A percentile compares a stretch with the other conserved stretches of the same genome.
Evolutionary conservation across 2,329 filamentous ascomycete genomes (phyloP).

Genomic region (Penicillium sp.): DNA sequence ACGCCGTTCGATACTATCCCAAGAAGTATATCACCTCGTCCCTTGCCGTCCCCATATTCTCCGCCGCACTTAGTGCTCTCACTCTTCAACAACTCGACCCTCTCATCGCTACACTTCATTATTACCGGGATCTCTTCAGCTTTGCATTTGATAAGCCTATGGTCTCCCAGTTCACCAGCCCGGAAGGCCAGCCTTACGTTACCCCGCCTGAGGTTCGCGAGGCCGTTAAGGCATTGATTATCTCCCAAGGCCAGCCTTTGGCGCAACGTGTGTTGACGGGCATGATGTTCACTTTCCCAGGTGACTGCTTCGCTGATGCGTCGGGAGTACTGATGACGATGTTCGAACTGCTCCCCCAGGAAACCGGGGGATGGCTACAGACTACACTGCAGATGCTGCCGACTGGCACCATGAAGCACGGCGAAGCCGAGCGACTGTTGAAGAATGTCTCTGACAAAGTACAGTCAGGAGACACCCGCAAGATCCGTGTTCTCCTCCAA

Average conservation of each 20-base stretch:
- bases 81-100: constrained; percentile 89
- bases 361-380: constrained; percentile 79
- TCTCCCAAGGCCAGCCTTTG: constrained; percentile 69
- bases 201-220: constrained; percentile 68
- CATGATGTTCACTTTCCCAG: constrained; percentile 99
- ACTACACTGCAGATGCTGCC: constrained; percentile 81
- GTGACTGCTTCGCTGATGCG: constrained; percentile 91
- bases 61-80: constrained; percentile 81
- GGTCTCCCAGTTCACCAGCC: constrained; percentile 56
- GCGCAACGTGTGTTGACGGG: constrained; percentile 89
- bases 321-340: constrained; percentile 87
- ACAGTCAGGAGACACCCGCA: constrained; percentile 65
- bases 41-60: constrained; percentile 77
- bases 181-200: constrained; percentile 58
- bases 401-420: constrained; percentile 71
- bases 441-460: constrained; percentile 77
- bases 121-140: constrained; percentile 83
- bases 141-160: constrained; percentile 75
- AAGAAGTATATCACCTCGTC: constrained; percentile 75
- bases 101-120: constrained; percentile 86
- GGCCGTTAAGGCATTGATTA: constrained; percentile 70
- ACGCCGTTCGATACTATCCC: constrained; percentile 90
- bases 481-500: constrained; percentile 81
- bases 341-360: constrained; percentile 79
- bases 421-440: constrained; percentile 78